Conservation (phyloP, 148 eudicot genomes). For the Rhododendron mucronatum region DNA sequence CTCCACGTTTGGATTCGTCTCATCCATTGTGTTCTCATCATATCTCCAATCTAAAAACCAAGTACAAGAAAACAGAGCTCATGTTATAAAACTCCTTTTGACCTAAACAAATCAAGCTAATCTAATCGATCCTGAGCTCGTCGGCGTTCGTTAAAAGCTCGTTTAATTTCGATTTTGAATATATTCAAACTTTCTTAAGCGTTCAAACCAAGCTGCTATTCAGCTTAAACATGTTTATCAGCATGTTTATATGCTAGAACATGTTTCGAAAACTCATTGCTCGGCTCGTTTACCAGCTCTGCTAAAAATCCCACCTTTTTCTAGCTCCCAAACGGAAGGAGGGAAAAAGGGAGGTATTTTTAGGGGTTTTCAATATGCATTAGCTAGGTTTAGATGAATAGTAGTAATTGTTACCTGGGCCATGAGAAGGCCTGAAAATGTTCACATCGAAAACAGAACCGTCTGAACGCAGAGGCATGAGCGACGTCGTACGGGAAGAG, state of each 20-base stretch:
- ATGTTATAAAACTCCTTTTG: too few relatives aligned
- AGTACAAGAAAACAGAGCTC: background rate
- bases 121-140: too few relatives aligned
- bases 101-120: too few relatives aligned
- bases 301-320: background rate
- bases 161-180: too few relatives aligned
- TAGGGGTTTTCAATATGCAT: background rate
- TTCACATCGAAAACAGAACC: slow-evolving; percentile 22
- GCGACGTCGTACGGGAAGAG: slow-evolving; percentile 2
- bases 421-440: slow-evolving; percentile 19
- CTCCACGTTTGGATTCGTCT: slow-evolving; percentile 1
- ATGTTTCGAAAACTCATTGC: background rate
- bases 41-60: slow-evolving; percentile 28
- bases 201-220: background rate
- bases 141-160: background rate
- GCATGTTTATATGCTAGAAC: too few relatives aligned
- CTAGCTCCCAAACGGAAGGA: background rate
- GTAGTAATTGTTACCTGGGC: background rate
- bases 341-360: background rate
- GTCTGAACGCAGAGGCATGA: slow-evolving; percentile 25
- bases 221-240: too few relatives aligned
- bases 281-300: background rate
- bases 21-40: slow-evolving; percentile 19
- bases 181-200: too few relatives aligned
- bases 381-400: background rate